A percentile compares a stretch with the other conserved stretches of the same genome.
phyloP scores from a whole-genome alignment of 2,329 filamentous ascomycete species.

The Pestalotiopsis sp. region DNA sequence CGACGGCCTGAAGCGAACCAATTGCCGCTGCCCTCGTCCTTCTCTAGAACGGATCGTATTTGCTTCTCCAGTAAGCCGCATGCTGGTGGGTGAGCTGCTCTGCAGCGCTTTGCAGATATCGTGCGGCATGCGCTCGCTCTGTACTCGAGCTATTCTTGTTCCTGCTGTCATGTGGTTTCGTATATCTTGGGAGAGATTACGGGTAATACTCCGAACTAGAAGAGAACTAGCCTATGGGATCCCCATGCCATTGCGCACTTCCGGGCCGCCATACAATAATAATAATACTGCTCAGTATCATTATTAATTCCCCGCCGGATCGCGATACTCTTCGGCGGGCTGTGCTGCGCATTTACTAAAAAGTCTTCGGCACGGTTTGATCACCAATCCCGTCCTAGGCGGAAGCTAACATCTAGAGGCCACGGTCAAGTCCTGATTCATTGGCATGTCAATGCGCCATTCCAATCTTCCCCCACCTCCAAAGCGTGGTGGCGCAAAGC shows the following conservation, averaged over 20 bases:
- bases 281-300: background rate
- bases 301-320: background rate
- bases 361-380: conserved; percentile 22
- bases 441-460: background rate
- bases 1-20: background rate
- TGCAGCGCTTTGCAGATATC: too few species aligned
- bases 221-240: background rate
- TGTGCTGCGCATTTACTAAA: conserved; percentile 16
- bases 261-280: background rate
- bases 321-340: conserved; percentile 13
- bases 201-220: background rate
- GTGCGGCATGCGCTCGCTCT: too few species aligned
- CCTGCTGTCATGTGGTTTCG: too few species aligned
- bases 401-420: background rate
- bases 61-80: background rate
- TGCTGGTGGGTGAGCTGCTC: background rate
- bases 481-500: background rate
- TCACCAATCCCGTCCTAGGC: conserved; percentile 19
- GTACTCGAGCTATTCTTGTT: too few species aligned
- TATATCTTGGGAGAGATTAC: too few species aligned
- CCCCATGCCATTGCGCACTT: background rate
- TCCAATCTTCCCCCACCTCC: background rate
- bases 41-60: background rate
- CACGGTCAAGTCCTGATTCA: background rate
- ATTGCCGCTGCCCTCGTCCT: background rate